Base-by-base conservation (phyloP, 2,329 filamentous ascomycete species). In the Diaporthe eres region DNA sequence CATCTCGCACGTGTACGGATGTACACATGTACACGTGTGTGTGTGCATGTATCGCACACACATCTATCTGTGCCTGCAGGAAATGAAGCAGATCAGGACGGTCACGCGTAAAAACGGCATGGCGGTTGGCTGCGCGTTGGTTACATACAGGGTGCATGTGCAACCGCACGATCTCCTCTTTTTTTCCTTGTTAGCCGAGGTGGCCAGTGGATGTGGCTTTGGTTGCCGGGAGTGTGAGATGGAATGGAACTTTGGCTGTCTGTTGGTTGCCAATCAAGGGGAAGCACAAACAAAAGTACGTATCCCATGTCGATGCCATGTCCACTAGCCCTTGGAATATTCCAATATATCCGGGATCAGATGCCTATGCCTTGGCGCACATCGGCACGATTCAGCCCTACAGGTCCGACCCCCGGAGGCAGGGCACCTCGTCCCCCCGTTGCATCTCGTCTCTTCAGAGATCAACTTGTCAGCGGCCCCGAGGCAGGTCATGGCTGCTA, bases 341-440 rank as follows among this genome's bases (percentile, higher is more conserved):
- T 34, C 25, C 37, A 57, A 53, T 58, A 31, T 49, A 58, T 39
- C 51, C 68, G 37, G 37, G 53, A 42, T 58, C 39, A 71, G 34
- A 34, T 34, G 51, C 68, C 68, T 31, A 71, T 44, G 3, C 49
- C 67, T 58, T 58, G 53, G 68, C 53, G 39, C 19, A 39, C 47
- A 37, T 60, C 53, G 39, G 70, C 47, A 28, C 57, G 71, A 31
- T 63, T 72, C 71, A 73, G 71, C 71, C 71, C 71, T 73, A 73
- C 49, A 31, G 39, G 34, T 55, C 44, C 53, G 25, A 44, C 67
- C 47, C 70, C 70, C 39, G 70, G 70, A 61, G 42, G 13, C n/a
- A 37, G 25, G 53, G 15, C 53, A 49, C 39, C 53, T 47, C 37
- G 8, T 31, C 37, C 28, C 28, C 10, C 53, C 19, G n/a, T 51